A percentile compares a stretch with the other conserved stretches of the same genome.
Evolutionary conservation across 2,329 filamentous ascomycete species (phyloP).

Genomic region (Cryphonectria parasitica): DNA sequence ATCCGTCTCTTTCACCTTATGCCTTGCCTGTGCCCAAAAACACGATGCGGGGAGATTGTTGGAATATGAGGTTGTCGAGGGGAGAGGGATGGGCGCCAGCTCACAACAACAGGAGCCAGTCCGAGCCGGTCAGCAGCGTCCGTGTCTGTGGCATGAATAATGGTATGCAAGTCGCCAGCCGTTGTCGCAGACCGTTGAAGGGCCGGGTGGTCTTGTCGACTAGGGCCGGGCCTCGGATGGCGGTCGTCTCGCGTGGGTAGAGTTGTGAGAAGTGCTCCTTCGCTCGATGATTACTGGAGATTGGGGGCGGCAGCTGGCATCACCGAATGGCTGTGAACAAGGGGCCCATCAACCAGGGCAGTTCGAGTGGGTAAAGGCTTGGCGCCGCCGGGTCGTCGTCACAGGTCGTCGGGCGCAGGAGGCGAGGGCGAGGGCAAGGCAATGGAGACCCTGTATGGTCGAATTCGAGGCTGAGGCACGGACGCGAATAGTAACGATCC

Average conservation of each 20-base stretch:
- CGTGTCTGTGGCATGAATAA: slow-evolving; percentile 26
- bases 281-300: slow-evolving; percentile 19
- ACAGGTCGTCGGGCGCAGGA: background rate
- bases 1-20: slow-evolving; percentile 24
- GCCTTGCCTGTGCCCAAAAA: background rate
- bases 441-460: background rate
- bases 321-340: slow-evolving; percentile 22
- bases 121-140: slow-evolving; percentile 23
- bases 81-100: slow-evolving; percentile 19
- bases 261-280: slow-evolving; percentile 19
- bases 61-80: slow-evolving; percentile 15
- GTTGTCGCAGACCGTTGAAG: slow-evolving; percentile 25
- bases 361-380: slow-evolving; percentile 24
- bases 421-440: background rate
- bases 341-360: slow-evolving; percentile 22
- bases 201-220: slow-evolving; percentile 18
- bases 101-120: slow-evolving; percentile 24
- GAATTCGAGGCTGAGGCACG: slow-evolving; percentile 1
- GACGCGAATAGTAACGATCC: slow-evolving; percentile 8
- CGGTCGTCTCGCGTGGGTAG: slow-evolving; percentile 20
- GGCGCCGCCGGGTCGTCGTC: slow-evolving; percentile 24
- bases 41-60: slow-evolving; percentile 8
- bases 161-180: slow-evolving; percentile 17
- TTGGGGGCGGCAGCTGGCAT: slow-evolving; percentile 28
- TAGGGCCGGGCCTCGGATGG: slow-evolving; percentile 15